Conservation (phyloP, 177 flowering plant genomes). For the Vitis hybrid region DNA sequence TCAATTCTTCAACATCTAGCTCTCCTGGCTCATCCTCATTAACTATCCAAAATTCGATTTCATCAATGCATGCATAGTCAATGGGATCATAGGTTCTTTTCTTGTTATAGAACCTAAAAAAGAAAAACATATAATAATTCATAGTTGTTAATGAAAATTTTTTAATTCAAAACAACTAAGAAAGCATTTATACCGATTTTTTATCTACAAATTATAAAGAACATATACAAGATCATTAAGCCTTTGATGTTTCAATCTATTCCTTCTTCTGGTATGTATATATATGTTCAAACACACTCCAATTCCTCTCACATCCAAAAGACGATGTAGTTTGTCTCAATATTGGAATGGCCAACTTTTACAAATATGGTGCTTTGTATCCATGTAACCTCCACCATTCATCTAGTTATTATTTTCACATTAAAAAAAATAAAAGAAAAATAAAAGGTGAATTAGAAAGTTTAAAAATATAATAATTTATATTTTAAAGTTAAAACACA, state of each 20-base stretch:
- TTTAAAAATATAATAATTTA: background rate
- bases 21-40: background rate
- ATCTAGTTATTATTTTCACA: background rate
- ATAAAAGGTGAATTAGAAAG: no score
- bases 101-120: background rate
- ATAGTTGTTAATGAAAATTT: background rate
- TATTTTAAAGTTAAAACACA: no score
- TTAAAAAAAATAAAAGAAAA: background rate
- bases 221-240: slow-evolving; percentile 15
- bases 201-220: background rate
- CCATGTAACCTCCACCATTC: slow-evolving; percentile 10
- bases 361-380: background rate
- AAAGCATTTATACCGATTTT: background rate
- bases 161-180: background rate
- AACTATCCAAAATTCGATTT: background rate
- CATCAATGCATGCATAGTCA: background rate
- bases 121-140: background rate
- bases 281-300: slow-evolving; percentile 3
- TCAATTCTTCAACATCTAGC: background rate
- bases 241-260: slow-evolving; percentile 6
- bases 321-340: slow-evolving; percentile 1
- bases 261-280: slow-evolving; percentile 1
- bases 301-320: slow-evolving; percentile 2
- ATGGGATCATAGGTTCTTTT: slow-evolving; percentile 3
- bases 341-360: slow-evolving; percentile 6